Percentiles rank a stretch among this genome's conserved stretches.
Conservation (phyloP, 75 land plant genomes). For the Larix kaempferi region DNA sequence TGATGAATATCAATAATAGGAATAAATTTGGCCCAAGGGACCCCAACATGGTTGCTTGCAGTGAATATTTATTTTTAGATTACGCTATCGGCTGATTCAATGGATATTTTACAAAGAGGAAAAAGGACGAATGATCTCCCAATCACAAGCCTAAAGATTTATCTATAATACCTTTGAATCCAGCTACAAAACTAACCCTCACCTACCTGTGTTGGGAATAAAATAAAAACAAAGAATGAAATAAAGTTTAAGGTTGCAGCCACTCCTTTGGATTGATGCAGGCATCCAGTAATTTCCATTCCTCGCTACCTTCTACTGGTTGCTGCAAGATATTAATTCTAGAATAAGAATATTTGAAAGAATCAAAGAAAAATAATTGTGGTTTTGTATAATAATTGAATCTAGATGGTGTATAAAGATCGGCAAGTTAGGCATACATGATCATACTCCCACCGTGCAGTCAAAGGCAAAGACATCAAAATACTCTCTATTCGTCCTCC, state of each 20-base stretch:
- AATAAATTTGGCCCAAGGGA: too few relatives aligned
- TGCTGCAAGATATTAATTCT: conserved; percentile 47
- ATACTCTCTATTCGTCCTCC: conserved; percentile 99
- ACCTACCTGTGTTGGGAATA: too few relatives aligned
- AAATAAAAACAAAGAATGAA: too few relatives aligned
- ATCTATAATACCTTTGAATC: too few relatives aligned
- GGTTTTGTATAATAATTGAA: neutral
- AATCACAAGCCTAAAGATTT: too few relatives aligned
- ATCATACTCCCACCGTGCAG: conserved; percentile 97
- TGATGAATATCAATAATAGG: too few relatives aligned
- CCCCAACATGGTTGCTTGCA: too few relatives aligned
- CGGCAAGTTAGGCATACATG: conserved; percentile 61
- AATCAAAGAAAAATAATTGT: neutral
- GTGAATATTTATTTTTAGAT: too few relatives aligned
- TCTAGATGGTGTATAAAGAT: neutral
- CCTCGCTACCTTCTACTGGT: conserved; percentile 93
- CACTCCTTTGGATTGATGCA: conserved; percentile 97
- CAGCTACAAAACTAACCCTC: too few relatives aligned
- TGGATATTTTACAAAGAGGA: too few relatives aligned
- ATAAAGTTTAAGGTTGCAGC: conserved; percentile 20
- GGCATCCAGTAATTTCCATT: conserved; percentile 96
- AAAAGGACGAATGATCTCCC: too few relatives aligned
- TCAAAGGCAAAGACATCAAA: conserved; percentile 91
- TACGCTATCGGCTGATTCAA: too few relatives aligned
- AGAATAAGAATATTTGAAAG: neutral